A percentile compares a stretch with the other conserved stretches of the same genome.
Evolutionary conservation across 495 filamentous ascomycete genomes (phyloP).

Genomic region (Penicillium pulvis): DNA sequence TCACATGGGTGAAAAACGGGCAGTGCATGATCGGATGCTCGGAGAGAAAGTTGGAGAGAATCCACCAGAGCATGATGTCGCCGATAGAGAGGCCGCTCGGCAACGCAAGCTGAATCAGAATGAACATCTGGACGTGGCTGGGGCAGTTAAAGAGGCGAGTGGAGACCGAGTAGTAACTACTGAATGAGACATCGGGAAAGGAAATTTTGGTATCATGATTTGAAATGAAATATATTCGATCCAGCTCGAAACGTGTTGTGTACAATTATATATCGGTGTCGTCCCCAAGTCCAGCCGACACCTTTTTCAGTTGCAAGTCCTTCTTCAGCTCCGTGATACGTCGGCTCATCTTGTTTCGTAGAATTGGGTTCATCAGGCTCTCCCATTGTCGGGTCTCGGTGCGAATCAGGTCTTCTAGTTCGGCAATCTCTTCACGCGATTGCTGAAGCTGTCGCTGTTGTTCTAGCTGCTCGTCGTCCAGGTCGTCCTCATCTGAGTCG

Average conservation of each 20-base stretch:
- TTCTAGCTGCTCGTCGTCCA: conserved; percentile 56
- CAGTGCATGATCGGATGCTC: conserved; percentile 46
- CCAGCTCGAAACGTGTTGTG: not conserved
- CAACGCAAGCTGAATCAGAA: conserved; percentile 33
- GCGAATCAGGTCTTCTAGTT: conserved; percentile 50
- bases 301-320: conserved; percentile 52
- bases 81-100: conserved; percentile 33
- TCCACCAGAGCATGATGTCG: conserved; percentile 26
- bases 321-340: conserved; percentile 50
- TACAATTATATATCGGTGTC: conserved; percentile 9
- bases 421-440: conserved; percentile 51
- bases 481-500: conserved; percentile 62
- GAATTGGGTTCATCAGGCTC: conserved; percentile 44
- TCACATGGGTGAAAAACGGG: conserved; percentile 49
- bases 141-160: conserved; percentile 30
- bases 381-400: conserved; percentile 47
- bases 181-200: not conserved
- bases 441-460: conserved; percentile 50
- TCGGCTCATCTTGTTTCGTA: conserved; percentile 53
- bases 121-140: conserved; percentile 33
- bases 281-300: conserved; percentile 42
- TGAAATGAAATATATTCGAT: not conserved
- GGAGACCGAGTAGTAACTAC: conserved; percentile 31
- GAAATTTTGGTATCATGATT: not conserved
- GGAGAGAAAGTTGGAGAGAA: conserved; percentile 33